Percentiles rank a stretch among this genome's conserved stretches.
Evolutionary conservation across 345 rosid species (phyloP).

Genomic region (Nasturtium officinale): DNA sequence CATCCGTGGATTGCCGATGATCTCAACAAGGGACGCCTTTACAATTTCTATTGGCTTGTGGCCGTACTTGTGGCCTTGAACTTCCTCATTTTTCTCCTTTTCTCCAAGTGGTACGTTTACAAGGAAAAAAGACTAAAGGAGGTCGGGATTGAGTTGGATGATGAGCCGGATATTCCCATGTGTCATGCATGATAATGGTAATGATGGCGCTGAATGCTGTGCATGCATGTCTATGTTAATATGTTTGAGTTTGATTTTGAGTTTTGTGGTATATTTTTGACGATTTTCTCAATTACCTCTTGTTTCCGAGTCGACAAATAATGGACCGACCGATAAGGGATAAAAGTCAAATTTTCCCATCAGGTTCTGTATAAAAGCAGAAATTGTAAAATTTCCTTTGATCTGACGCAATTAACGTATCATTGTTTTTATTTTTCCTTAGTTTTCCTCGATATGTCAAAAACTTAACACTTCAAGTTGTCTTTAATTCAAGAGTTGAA

Average conservation of each 20-base stretch:
- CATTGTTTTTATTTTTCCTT: neutral
- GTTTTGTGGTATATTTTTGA: constrained; percentile 36
- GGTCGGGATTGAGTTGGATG: constrained; percentile 70
- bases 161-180: constrained; percentile 44
- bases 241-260: constrained; percentile 34
- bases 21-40: constrained; percentile 75
- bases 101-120: constrained; percentile 90
- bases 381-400: constrained; percentile 32
- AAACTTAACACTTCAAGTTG: neutral
- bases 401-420: constrained; percentile 27
- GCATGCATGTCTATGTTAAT: constrained; percentile 30
- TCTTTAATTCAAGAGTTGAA: neutral
- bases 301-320: constrained; percentile 35
- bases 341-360: constrained; percentile 30
- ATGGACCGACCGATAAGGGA: constrained; percentile 44
- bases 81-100: constrained; percentile 54
- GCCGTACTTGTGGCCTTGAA: constrained; percentile 66
- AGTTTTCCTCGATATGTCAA: neutral
- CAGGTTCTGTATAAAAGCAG: constrained; percentile 31
- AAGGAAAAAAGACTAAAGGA: constrained; percentile 82
- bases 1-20: constrained; percentile 86
- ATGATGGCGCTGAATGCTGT: constrained; percentile 26
- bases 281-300: constrained; percentile 25
- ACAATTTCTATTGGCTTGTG: constrained; percentile 87
- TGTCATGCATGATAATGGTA: constrained; percentile 47